Evolutionary conservation across 169 alveolate species (phyloP).

Genomic region (Plasmodium yoelii): DNA sequence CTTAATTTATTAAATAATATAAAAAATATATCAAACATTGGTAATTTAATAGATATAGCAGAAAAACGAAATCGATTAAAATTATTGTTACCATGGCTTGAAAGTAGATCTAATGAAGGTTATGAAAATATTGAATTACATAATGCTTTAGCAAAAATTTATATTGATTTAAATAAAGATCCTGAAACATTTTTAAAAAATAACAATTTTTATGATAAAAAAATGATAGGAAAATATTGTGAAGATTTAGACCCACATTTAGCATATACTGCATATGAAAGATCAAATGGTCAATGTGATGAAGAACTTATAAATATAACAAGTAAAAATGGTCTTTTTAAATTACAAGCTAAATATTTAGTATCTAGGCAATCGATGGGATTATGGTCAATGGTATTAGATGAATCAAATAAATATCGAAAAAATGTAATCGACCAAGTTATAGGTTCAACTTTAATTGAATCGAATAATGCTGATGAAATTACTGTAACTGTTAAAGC

Average conservation of each 20-base stretch:
- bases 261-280: conserved; percentile 98
- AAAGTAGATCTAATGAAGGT: conserved; percentile 98
- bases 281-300: conserved; percentile 99
- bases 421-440: conserved; percentile 97
- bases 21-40: conserved; percentile 96
- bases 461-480: conserved; percentile 96
- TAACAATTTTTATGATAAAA: conserved; percentile 97
- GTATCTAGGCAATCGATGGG: conserved; percentile 97
- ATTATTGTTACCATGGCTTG: conserved; percentile 97
- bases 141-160: conserved; percentile 99
- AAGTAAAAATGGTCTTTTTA: conserved; percentile 96
- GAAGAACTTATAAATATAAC: conserved; percentile 96
- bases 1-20: conserved; percentile 92
- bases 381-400: conserved; percentile 96
- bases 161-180: conserved; percentile 96
- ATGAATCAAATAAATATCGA: conserved; percentile 93
- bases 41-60: conserved; percentile 96
- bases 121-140: conserved; percentile 90
- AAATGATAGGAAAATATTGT: conserved; percentile 98
- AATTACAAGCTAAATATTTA: conserved; percentile 96
- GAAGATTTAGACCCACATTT: conserved; percentile 99
- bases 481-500: conserved; percentile 98
- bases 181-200: conserved; percentile 97
- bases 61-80: conserved; percentile 97
- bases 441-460: conserved; percentile 96